Evolutionary conservation across 257 asterid genomes (phyloP).

Genomic region (Plantago major): DNA sequence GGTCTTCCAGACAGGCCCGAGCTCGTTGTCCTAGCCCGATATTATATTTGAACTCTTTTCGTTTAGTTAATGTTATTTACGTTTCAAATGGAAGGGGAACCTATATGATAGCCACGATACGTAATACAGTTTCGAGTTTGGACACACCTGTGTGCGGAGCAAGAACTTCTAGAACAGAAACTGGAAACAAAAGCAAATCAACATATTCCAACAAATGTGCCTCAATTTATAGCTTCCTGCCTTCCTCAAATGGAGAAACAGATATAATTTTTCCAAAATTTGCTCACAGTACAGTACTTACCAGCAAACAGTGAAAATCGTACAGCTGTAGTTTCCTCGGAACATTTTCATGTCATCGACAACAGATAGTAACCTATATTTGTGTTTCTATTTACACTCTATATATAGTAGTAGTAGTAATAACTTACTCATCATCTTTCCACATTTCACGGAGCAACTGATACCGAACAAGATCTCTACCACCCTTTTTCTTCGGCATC

Average conservation of each 20-base stretch:
- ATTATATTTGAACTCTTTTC: too few relatives aligned
- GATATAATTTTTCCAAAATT: background rate
- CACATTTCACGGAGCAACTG: slow-evolving; percentile 66
- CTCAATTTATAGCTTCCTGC: background rate
- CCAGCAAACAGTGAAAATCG: background rate
- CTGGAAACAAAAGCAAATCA: background rate
- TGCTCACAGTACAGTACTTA: background rate
- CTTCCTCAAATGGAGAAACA: background rate
- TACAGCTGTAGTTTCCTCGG: background rate
- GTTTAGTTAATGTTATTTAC: too few relatives aligned
- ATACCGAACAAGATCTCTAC: slow-evolving; percentile 50
- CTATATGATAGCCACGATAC: too few relatives aligned
- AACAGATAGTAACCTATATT: slow-evolving; percentile 1
- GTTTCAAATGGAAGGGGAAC: too few relatives aligned
- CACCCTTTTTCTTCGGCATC: slow-evolving; percentile 54
- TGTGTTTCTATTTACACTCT: slow-evolving; percentile 8
- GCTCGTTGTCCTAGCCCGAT: too few relatives aligned
- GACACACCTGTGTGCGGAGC: too few relatives aligned
- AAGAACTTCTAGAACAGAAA: background rate
- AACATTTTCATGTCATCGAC: background rate
- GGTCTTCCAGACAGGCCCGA: too few relatives aligned
- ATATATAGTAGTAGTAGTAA: background rate
- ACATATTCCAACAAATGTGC: background rate
- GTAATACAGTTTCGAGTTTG: too few relatives aligned
- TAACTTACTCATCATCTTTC: slow-evolving; percentile 35